Base-by-base conservation (phyloP, 306 rosid genomes). In the Quercus glauca region DNA sequence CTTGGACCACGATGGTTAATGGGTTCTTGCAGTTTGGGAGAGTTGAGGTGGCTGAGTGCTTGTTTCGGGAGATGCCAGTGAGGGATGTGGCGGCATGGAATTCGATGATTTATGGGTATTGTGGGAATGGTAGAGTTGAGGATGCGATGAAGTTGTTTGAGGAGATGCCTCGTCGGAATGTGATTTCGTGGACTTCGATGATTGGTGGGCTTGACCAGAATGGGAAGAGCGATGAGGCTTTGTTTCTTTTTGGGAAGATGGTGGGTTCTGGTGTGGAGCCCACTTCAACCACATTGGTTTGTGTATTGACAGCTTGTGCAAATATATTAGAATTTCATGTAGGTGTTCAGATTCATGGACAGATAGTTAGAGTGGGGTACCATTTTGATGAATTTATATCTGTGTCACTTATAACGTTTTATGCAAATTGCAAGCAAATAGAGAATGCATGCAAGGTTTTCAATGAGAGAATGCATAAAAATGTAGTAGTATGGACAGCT, bases 401-500 rank as follows among this genome's bases (percentile, higher is more conserved):
- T 41, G 87, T 94, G 77, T 92, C 98, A 1, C 94, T 94, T 61
- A 84, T 91, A 63, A 91, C 97, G 14, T 90, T 91, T 75, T 94
- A 91, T 73, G 86, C 89, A 1, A 76, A 87, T 79, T 94, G 97
- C 85, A 88, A 78, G 63, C 90, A 76, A 73, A 87, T 87, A 73
- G 87, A 83, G 74, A 58, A 69, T 75, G 88, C 91, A 5, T 51
- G 52, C 26, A 70, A 43, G 73, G 78, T 87, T 81, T 94, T 94
- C 67, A 5, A 56, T 7, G 92, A 88, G 82, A 74, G 33, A 19
- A 20, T 73, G 82, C 69, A 64, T 59, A 88, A 84, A 74, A 92
- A 89, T 86, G 94, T 94, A 64, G 97, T 89, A 28, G 94, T 86
- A 3, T 94, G 98, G 96, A 90, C 96, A 1, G 96, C 97, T 73